phyloP scores from a whole-genome alignment of 441 rosid genomes.

The Pelargonium exstipulatum region DNA sequence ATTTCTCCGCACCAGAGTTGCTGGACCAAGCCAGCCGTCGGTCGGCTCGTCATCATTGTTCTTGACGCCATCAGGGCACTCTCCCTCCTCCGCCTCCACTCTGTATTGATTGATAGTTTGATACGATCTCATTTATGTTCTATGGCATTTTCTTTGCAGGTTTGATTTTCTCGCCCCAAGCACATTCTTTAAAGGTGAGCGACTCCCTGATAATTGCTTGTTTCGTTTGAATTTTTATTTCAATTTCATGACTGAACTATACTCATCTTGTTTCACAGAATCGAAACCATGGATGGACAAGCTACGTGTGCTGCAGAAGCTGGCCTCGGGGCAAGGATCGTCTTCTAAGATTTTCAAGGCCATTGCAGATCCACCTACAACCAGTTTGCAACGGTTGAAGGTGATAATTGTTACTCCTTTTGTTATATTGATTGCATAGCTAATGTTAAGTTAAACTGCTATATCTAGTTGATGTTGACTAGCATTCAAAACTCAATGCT shows the following conservation, averaged over 20 bases:
- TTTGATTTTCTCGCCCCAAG: slow-evolving; percentile 89
- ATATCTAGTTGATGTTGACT: neutral
- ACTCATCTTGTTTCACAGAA: slow-evolving; percentile 27
- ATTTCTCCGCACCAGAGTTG: slow-evolving; percentile 24
- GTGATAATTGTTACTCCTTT: slow-evolving; percentile 22
- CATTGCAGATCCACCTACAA: slow-evolving; percentile 95
- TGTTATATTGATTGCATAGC: neutral
- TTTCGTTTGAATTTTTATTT: neutral
- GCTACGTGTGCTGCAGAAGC: slow-evolving; percentile 56
- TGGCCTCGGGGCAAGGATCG: slow-evolving; percentile 52
- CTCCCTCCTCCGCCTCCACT: neutral
- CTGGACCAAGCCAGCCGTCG: slow-evolving; percentile 78
- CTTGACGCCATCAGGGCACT: slow-evolving; percentile 78
- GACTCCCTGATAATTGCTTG: neutral
- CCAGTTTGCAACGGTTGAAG: slow-evolving; percentile 91
- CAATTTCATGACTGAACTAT: neutral
- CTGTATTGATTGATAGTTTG: neutral
- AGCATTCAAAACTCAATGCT: neutral
- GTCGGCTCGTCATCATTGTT: slow-evolving; percentile 66
- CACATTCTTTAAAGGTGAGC: slow-evolving; percentile 54
- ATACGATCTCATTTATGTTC: slow-evolving; percentile 1
- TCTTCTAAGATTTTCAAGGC: slow-evolving; percentile 87
- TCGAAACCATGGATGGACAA: slow-evolving; percentile 92
- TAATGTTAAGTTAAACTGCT: neutral
- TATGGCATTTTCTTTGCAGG: slow-evolving; percentile 29